Evolutionary conservation across 352 stramenopile species (phyloP).

Genomic region (Pythium biforme): DNA sequence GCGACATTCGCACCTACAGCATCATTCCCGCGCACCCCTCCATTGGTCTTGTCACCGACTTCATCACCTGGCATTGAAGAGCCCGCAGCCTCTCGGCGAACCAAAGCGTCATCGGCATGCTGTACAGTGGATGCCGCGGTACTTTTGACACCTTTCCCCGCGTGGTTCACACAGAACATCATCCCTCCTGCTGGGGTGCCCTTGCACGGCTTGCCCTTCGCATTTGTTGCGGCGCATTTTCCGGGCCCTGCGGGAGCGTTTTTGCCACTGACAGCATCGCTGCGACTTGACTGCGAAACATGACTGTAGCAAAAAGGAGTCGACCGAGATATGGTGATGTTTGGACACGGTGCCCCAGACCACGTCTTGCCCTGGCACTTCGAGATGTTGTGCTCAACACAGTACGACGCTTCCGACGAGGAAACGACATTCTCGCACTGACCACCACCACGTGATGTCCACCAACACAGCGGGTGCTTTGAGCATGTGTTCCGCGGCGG

Average conservation of each 20-base stretch:
- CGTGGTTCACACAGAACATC: conserved; percentile 45
- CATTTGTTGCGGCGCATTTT: conserved; percentile 27
- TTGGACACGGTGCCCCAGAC: conserved; percentile 34
- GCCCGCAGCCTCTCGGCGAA: background rate
- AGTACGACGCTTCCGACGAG: conserved; percentile 38
- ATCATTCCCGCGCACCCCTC: no score
- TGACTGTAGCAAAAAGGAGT: conserved; percentile 16
- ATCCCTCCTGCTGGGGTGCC: conserved; percentile 24
- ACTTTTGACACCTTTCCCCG: background rate
- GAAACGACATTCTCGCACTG: conserved; percentile 42
- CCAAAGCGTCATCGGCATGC: background rate
- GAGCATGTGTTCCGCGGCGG: conserved; percentile 59
- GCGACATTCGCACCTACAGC: background rate
- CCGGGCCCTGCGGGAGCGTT: background rate
- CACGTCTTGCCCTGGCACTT: conserved; percentile 28
- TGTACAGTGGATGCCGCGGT: background rate
- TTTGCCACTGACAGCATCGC: background rate
- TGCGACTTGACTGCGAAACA: background rate
- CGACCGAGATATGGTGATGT: conserved; percentile 30
- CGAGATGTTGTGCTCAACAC: conserved; percentile 28
- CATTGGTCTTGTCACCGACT: background rate
- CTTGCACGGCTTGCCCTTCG: conserved; percentile 50
- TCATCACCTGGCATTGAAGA: background rate
- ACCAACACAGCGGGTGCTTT: conserved; percentile 53
- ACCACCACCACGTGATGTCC: conserved; percentile 14